Evolutionary conservation across 2,329 filamentous ascomycete genomes (phyloP).

Genomic region (Sclerotinia spermophila): DNA sequence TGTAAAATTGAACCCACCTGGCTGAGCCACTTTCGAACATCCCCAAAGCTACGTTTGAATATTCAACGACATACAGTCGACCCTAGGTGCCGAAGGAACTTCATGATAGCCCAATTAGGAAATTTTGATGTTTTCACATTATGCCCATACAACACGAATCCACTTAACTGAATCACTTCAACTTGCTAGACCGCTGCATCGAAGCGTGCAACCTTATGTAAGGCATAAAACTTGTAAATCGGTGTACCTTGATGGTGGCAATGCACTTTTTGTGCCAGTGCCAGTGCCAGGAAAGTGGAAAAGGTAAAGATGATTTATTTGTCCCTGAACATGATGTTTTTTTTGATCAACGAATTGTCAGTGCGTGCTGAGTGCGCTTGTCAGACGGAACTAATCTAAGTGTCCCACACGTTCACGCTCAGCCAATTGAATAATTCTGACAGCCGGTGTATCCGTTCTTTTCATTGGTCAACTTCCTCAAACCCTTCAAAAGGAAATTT

Average conservation of each 20-base stretch:
- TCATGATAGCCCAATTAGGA: background rate
- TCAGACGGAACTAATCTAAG: background rate
- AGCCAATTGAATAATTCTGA: background rate
- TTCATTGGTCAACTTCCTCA: slow-evolving; percentile 16
- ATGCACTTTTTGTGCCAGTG: background rate
- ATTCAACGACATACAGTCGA: background rate
- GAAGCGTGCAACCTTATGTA: background rate
- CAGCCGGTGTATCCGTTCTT: background rate
- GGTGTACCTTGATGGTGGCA: background rate
- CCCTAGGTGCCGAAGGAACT: background rate
- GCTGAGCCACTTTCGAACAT: background rate
- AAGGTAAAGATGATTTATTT: background rate
- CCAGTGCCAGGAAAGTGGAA: background rate
- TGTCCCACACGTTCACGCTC: background rate
- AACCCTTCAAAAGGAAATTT: slow-evolving; percentile 4
- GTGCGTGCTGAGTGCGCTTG: background rate
- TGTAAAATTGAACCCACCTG: background rate
- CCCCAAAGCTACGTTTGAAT: background rate
- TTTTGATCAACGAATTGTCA: background rate
- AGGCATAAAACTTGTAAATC: background rate
- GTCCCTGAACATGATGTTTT: background rate
- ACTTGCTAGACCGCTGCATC: background rate
- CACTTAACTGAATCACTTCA: background rate
- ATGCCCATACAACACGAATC: background rate
- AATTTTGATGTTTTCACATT: background rate